Base-by-base conservation (phyloP, 305 asterid species). In the Fraxinus baroniana region DNA sequence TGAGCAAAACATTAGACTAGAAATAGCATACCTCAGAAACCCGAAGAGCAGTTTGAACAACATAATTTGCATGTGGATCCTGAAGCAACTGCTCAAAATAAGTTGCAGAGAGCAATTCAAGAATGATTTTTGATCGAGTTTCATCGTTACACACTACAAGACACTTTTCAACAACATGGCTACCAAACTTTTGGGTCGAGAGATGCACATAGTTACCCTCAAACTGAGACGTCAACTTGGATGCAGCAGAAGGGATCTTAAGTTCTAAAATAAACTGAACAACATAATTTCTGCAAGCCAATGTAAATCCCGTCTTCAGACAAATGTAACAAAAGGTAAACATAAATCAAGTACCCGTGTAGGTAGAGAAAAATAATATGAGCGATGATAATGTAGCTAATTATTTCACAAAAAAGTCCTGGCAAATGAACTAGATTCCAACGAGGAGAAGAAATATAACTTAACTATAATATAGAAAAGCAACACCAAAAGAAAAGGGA, bases 21-120 rank as follows among this genome's bases (percentile, higher is more conserved):
- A n/a, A n/a, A n/a, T n/a, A n/a, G 20, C 74, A 20, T 86, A 95
- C 98, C 99, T 94, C 92, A 33, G 96, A 85, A 85, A 87, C 87
- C 35, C 87, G 90, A 77, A 95, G 96, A 77, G 98, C 97, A 13
- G 91, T 94, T 84, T 94, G 99, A 82, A 95, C 78, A 79, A 95
- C 99, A 83, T 95, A 95, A 80, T 95, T 95, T 79, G 97, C 99
- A 80, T 94, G 95, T 30, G 99, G 98, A 66, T 94, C 98, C 86
- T 93, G 98, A 89, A 95, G 93, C 91, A 94, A 85, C 87, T 91
- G 99, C 80, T 93, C 98, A 70, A 95, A 90, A 84, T 90, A 92
- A 60, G 92, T 66, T 55, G 91, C 88, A 26, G 92, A 87, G 77
- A 94, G 91, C 86, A 95, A 84, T 86, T 95, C 99, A 1, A 84